A percentile compares a stretch with the other conserved stretches of the same genome.
Conservation (phyloP, 805 yeast genomes). For the Brettanomyces bruxellensis region DNA sequence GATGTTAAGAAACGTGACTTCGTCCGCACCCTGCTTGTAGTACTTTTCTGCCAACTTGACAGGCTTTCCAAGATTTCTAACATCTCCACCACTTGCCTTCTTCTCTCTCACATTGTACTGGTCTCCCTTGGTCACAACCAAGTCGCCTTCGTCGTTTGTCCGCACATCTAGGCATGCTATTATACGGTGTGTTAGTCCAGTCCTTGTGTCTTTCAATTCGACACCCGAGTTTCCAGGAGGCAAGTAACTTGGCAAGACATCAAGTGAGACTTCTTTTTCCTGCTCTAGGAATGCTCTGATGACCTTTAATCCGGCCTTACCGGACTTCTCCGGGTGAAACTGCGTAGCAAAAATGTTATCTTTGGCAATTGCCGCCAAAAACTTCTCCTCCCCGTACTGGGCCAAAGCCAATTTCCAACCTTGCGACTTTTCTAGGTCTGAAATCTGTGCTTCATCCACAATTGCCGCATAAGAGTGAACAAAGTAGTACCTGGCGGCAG, state of each 20-base stretch:
- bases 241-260: not conserved
- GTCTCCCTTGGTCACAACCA: slow-evolving; percentile 97
- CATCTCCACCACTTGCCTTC: slow-evolving; percentile 41
- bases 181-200: slow-evolving; percentile 79
- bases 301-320: slow-evolving; percentile 76
- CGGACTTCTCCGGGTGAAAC: slow-evolving; percentile 98
- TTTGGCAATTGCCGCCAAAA: slow-evolving; percentile 72
- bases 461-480: slow-evolving; percentile 91
- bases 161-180: slow-evolving; percentile 98
- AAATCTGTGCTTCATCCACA: slow-evolving; percentile 29
- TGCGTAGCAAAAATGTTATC: slow-evolving; percentile 90
- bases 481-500: slow-evolving; percentile 72
- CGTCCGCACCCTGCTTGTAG: slow-evolving; percentile 94
- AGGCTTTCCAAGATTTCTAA: slow-evolving; percentile 93
- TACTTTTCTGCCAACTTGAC: slow-evolving; percentile 88
- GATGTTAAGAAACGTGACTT: slow-evolving; percentile 87
- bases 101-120: slow-evolving; percentile 95
- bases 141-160: slow-evolving; percentile 86
- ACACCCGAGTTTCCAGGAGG: not conserved
- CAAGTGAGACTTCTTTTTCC: slow-evolving; percentile 15
- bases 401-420: slow-evolving; percentile 70
- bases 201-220: slow-evolving; percentile 14
- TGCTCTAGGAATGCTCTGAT: slow-evolving; percentile 62
- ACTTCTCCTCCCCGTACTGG: slow-evolving; percentile 67
- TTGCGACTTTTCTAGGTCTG: slow-evolving; percentile 18